Evolutionary conservation across 139 green algal genomes (phyloP), one percentile per base, ranked within the genome.

Genomic region (Zygnema cylindricum): DNA sequence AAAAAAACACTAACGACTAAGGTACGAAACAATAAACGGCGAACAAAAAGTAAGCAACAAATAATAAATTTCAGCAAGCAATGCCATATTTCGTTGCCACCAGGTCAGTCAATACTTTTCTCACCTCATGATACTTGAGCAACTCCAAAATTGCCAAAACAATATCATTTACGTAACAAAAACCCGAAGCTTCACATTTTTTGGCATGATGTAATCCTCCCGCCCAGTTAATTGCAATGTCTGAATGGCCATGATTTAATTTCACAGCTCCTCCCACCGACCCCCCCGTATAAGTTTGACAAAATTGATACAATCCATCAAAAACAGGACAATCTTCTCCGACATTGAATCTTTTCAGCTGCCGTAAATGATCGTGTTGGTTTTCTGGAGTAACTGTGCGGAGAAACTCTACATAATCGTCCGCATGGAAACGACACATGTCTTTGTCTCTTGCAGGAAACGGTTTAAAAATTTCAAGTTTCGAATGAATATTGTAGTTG

Each of bases 121-220:
- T 89, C 41, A 90, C 85, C 22, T 76, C 40, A 41, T 92, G 88
- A 49, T 92, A 92, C 87, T 92, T 92, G 0, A 92, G 85, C 11
- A 91, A 55, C 95, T 99, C 97, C 86, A 99, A 92, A 36, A 98
- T 98, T 41, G 94, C 95, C 69, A 99, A 93, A 42, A 99, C 97
- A 76, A 99, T 99, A 94, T 99, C 97, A 86, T 99, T 99, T 42
- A 99, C 93, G 85, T 98, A 99, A 91, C 97, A 99, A 93, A 99
- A 99, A 3, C 97, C 97, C 32, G 90, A 95, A 0, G 93, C 93
- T 79, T 95, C 93, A 16, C 69, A 82, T 57, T 98, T 98, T 88
- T 99, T 98, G 23, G 95, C 97, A 90, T 99, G 97, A 85, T 99
- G 97, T 86, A 99, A 89, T 11, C 97, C 97, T 1, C 97, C 97